phyloP scores from a whole-genome alignment of 495 filamentous ascomycete genomes.

The Physcia stellaris region DNA sequence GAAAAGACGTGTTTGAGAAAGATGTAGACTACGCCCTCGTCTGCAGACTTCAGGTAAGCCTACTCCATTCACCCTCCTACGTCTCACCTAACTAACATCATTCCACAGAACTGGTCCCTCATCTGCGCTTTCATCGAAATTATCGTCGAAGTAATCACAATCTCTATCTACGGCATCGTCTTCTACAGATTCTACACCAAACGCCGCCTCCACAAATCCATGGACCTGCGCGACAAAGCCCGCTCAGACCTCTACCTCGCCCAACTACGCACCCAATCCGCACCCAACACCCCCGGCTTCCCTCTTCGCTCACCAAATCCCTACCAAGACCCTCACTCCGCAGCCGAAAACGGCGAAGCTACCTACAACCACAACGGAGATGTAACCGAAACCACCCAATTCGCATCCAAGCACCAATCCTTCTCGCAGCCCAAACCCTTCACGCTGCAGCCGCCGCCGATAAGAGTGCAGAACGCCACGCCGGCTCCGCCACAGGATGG shows the following conservation, averaged over 20 bases:
- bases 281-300: slow-evolving; percentile 88
- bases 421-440: slow-evolving; percentile 47
- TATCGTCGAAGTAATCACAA: slow-evolving; percentile 80
- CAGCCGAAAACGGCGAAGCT: slow-evolving; percentile 48
- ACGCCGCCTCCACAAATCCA: slow-evolving; percentile 82
- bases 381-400: slow-evolving; percentile 36
- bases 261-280: slow-evolving; percentile 81
- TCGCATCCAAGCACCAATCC: slow-evolving; percentile 24
- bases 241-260: slow-evolving; percentile 91
- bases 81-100: slow-evolving; percentile 13
- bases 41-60: slow-evolving; percentile 77
- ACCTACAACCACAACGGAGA: slow-evolving; percentile 26
- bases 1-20: slow-evolving; percentile 56
- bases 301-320: slow-evolving; percentile 30
- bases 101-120: slow-evolving; percentile 71
- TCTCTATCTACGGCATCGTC: slow-evolving; percentile 81
- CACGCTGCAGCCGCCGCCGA: slow-evolving; percentile 72
- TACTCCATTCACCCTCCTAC: background rate
- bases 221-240: slow-evolving; percentile 89
- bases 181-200: slow-evolving; percentile 97
- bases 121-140: slow-evolving; percentile 97
- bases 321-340: slow-evolving; percentile 32
- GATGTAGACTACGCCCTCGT: slow-evolving; percentile 83
- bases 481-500: slow-evolving; percentile 48
- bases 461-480: slow-evolving; percentile 60